Conservation (phyloP, 2,329 filamentous ascomycete genomes). For the Pseudogymnoascus sp. region DNA sequence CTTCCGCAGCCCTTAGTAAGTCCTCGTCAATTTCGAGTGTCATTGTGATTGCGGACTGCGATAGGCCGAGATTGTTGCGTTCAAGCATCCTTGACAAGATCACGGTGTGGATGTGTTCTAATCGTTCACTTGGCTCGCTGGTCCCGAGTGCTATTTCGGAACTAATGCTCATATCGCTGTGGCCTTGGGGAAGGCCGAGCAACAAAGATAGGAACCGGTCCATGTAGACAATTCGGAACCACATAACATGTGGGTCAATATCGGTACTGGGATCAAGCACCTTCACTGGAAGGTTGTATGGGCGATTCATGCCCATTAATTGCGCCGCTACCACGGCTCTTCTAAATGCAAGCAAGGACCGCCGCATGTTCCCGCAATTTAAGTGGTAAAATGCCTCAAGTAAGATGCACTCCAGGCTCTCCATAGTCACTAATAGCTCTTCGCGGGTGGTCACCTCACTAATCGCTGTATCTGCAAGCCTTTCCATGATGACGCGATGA, state of each 20-base stretch:
- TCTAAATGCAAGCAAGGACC: constrained; percentile 32
- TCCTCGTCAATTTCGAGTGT: constrained; percentile 30
- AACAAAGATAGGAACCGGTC: constrained; percentile 44
- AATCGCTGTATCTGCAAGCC: constrained; percentile 13
- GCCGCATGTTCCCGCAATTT: constrained; percentile 35
- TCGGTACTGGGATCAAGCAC: constrained; percentile 22
- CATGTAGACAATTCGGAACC: constrained; percentile 38
- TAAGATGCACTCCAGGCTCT: constrained; percentile 37
- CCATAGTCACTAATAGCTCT: constrained; percentile 31
- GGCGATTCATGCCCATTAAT: constrained; percentile 34
- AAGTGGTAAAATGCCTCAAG: constrained; percentile 34
- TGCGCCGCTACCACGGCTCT: constrained; percentile 36
- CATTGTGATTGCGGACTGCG: neutral
- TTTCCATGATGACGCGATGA: constrained; percentile 21
- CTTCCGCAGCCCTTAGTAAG: constrained; percentile 27
- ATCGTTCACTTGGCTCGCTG: constrained; percentile 34
- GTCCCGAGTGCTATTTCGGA: constrained; percentile 22
- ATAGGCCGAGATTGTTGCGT: constrained; percentile 26
- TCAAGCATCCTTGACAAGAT: constrained; percentile 33
- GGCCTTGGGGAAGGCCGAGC: constrained; percentile 40
- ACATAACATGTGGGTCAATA: constrained; percentile 35
- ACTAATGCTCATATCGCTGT: constrained; percentile 35
- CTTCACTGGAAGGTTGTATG: neutral
- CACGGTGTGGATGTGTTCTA: constrained; percentile 40
- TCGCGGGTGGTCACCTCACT: constrained; percentile 32